Conservation (phyloP, 257 asterid species). For the Lycium ferocissimum region DNA sequence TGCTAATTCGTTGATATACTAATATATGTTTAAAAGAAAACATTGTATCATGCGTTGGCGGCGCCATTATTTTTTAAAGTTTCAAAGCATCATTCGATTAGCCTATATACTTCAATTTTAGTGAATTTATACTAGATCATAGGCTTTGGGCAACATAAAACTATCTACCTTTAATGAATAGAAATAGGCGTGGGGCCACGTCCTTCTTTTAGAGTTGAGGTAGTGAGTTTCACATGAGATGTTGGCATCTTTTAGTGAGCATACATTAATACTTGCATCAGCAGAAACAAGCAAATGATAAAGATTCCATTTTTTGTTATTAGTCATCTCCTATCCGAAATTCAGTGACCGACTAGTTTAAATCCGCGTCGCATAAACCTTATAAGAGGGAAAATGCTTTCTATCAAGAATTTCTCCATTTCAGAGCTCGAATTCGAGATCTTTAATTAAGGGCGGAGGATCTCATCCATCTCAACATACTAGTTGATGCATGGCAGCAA, state of each 20-base stretch:
- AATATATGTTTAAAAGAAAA: slow-evolving; percentile 10
- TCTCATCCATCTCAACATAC: too few species aligned
- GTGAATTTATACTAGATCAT: neutral
- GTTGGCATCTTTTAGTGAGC: neutral
- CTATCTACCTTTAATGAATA: neutral
- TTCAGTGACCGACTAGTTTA: too few species aligned
- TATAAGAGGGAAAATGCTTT: too few species aligned
- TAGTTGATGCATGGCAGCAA: too few species aligned
- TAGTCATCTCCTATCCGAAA: too few species aligned
- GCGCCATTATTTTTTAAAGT: slow-evolving; percentile 25
- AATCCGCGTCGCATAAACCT: too few species aligned
- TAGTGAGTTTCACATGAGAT: slow-evolving; percentile 27
- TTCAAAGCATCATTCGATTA: neutral
- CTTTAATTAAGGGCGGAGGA: too few species aligned
- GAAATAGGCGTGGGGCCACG: slow-evolving; percentile 27
- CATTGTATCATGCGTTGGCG: slow-evolving; percentile 36
- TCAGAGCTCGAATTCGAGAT: too few species aligned
- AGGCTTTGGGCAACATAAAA: slow-evolving; percentile 10
- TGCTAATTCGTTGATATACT: neutral
- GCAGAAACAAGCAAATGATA: too few species aligned
- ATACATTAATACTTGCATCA: neutral
- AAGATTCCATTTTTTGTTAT: too few species aligned
- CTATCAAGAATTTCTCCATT: too few species aligned
- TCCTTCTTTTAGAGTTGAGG: neutral
- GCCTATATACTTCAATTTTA: neutral